Conservation (phyloP, 1,284 basidiomycete genomes). For the Ganoderma resinaceum region DNA sequence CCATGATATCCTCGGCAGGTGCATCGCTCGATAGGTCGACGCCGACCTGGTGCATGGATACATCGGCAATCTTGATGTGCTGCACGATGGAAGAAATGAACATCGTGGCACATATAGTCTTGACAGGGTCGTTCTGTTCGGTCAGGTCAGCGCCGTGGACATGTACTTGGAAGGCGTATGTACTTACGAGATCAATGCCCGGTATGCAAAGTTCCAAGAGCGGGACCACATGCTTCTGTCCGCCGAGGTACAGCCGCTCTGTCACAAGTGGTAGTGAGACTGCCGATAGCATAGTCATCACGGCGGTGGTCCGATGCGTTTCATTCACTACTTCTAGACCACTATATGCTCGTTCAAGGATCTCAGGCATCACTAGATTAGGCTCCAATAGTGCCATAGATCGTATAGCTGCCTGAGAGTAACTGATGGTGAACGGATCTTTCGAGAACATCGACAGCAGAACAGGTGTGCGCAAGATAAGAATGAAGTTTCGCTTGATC, state of each 20-base stretch:
- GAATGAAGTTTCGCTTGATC: slow-evolving; percentile 88
- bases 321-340: slow-evolving; percentile 95
- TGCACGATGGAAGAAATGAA: slow-evolving; percentile 83
- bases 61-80: slow-evolving; percentile 84
- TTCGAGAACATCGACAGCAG: slow-evolving; percentile 97
- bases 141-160: slow-evolving; percentile 2
- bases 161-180: slow-evolving; percentile 1
- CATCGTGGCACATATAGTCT: slow-evolving; percentile 85
- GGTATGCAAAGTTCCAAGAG: slow-evolving; percentile 92
- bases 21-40: slow-evolving; percentile 58
- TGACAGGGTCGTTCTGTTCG: slow-evolving; percentile 87
- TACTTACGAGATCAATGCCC: slow-evolving; percentile 83
- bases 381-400: slow-evolving; percentile 87
- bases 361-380: slow-evolving; percentile 87
- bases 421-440: slow-evolving; percentile 71
- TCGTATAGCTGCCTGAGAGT: slow-evolving; percentile 76
- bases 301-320: slow-evolving; percentile 92
- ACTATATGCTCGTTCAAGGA: slow-evolving; percentile 91
- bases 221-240: slow-evolving; percentile 89
- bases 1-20: slow-evolving; percentile 62
- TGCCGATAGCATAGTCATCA: slow-evolving; percentile 87
- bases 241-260: slow-evolving; percentile 82
- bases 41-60: slow-evolving; percentile 67
- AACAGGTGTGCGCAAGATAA: slow-evolving; percentile 85
- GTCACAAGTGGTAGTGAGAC: slow-evolving; percentile 83